phyloP scores from a whole-genome alignment of 2,329 filamentous ascomycete species.

The Aspergillus awamori region DNA sequence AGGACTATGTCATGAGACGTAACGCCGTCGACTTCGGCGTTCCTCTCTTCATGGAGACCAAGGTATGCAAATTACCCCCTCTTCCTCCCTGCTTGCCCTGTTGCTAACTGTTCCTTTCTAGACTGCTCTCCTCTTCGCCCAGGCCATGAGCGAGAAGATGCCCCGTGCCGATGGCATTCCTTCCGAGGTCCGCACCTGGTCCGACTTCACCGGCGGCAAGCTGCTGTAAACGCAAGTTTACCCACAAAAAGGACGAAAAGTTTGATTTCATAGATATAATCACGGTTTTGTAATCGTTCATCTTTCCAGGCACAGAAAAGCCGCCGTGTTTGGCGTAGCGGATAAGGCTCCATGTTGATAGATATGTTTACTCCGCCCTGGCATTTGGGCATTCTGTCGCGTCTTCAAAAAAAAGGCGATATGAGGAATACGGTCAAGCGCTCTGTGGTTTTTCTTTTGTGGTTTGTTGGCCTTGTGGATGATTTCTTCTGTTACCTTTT shows the following conservation, averaged over 20 bases:
- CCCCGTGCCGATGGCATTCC: constrained; percentile 87
- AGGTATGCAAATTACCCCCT: constrained; percentile 62
- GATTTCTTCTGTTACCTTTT: constrained; percentile 17
- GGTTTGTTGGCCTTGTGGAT: constrained; percentile 18
- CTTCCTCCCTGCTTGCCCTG: not conserved
- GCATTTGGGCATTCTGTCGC: constrained; percentile 17
- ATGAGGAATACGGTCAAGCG: constrained; percentile 19
- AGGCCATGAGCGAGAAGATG: constrained; percentile 96
- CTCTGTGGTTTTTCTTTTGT: constrained; percentile 15
- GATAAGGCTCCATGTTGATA: constrained; percentile 36
- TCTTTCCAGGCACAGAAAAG: constrained; percentile 23
- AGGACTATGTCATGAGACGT: constrained; percentile 97
- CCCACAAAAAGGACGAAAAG: constrained; percentile 19
- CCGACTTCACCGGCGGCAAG: constrained; percentile 82
- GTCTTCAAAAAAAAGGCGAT: constrained; percentile 12
- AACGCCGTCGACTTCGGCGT: constrained; percentile 99
- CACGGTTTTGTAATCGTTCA: constrained; percentile 19
- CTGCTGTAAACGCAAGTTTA: constrained; percentile 41
- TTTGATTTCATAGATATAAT: constrained; percentile 27
- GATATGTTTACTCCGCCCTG: constrained; percentile 31
- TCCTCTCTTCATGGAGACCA: constrained; percentile 96
- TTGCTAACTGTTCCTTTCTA: constrained; percentile 46
- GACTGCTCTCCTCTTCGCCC: constrained; percentile 94
- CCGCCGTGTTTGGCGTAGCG: constrained; percentile 30
- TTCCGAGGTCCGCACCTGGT: constrained; percentile 89